These are phyloP conservation scores for Taiozyma sp. DNA, from an alignment of 1,139 yeast genomes.

Conservation along the genomic window DNA sequence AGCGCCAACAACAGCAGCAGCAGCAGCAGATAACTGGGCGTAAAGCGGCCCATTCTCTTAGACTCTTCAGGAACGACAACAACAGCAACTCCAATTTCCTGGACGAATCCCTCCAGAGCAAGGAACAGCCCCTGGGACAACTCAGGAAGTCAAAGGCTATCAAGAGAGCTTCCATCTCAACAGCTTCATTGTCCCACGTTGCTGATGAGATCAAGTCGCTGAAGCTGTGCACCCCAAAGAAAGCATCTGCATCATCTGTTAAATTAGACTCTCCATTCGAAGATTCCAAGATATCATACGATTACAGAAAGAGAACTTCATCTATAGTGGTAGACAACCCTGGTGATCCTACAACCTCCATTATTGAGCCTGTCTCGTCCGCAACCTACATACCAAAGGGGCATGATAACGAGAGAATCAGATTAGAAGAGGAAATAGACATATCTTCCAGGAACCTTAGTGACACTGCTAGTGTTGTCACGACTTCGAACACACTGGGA, in stretches of 20 bases:
- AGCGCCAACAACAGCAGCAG: not conserved
- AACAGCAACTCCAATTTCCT: constrained; percentile 13
- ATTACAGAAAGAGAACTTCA: not conserved
- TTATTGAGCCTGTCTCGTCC: constrained; percentile 50
- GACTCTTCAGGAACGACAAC: constrained; percentile 36
- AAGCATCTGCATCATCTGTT: not conserved
- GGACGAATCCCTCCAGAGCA: constrained; percentile 3
- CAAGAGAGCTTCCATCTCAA: not conserved
- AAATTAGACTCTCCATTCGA: not conserved
- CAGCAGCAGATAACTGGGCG: constrained; percentile 28
- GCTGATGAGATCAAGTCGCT: not conserved
- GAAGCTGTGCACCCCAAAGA: not conserved
- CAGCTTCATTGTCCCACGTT: not conserved
- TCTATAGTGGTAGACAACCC: constrained; percentile 2
- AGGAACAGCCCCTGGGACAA: not conserved
- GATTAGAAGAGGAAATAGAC: constrained; percentile 18
- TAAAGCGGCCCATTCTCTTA: constrained; percentile 47
- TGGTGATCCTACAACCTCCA: constrained; percentile 6
- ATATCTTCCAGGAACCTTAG: constrained; percentile 6
- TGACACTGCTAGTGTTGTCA: constrained; percentile 8
- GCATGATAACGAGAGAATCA: constrained; percentile 10
- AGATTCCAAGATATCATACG: not conserved
- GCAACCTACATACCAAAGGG: constrained; percentile 67
- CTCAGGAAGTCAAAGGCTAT: not conserved
- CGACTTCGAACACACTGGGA: constrained; percentile 3